phyloP scores from a whole-genome alignment of 1,284 basidiomycete genomes.

The Ganoderma meredithae region DNA sequence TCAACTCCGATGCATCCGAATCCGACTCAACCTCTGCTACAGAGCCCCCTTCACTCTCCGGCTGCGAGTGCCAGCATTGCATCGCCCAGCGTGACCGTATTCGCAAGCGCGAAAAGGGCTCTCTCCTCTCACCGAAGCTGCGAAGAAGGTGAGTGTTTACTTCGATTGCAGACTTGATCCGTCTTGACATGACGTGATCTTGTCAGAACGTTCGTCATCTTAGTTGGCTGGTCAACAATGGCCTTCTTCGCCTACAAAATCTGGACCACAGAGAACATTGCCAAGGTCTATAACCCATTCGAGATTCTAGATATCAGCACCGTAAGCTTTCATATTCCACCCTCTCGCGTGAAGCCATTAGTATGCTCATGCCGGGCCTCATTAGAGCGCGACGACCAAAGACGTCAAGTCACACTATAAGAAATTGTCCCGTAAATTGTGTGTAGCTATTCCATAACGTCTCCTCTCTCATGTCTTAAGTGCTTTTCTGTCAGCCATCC shows the following conservation, averaged over 20 bases:
- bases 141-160: conserved; percentile 39
- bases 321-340: conserved; percentile 49
- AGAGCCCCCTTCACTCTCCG: conserved; percentile 42
- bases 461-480: background rate
- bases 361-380: conserved; percentile 1
- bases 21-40: background rate
- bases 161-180: conserved; percentile 3
- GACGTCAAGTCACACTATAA: conserved; percentile 98
- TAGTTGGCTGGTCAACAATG: conserved; percentile 81
- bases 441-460: conserved; percentile 43
- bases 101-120: conserved; percentile 51
- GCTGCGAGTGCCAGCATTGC: conserved; percentile 78
- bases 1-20: background rate
- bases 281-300: conserved; percentile 92
- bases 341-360: background rate
- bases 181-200: background rate
- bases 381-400: conserved; percentile 77
- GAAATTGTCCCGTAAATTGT: conserved; percentile 92
- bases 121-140: conserved; percentile 44
- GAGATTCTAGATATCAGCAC: conserved; percentile 87
- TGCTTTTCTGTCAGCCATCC: conserved; percentile 78
- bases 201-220: conserved; percentile 61
- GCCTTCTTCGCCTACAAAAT: conserved; percentile 75
- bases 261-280: conserved; percentile 65
- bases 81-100: conserved; percentile 60